Percentiles rank a stretch among this genome's conserved stretches.
These are phyloP conservation scores for Aspergillus mulundensis DNA, from an alignment of 495 filamentous ascomycete genomes.

Conservation along the genomic window DNA sequence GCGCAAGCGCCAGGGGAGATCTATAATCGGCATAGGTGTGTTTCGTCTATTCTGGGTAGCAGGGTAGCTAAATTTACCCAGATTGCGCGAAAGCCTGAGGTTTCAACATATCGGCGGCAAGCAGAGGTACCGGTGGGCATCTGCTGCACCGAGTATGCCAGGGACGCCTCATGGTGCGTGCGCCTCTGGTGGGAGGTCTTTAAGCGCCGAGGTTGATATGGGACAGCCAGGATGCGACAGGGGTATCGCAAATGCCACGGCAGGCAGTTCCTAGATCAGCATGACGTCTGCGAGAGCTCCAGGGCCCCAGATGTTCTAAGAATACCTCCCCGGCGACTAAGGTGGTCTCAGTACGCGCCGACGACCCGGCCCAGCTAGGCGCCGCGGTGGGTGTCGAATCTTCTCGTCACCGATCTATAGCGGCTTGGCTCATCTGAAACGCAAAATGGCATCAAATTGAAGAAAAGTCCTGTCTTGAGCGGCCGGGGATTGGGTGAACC, in stretches of 20 bases:
- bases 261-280: not conserved
- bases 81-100: conserved; percentile 11
- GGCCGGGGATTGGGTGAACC: conserved; percentile 7
- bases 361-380: conserved; percentile 18
- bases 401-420: conserved; percentile 14
- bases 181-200: conserved; percentile 4
- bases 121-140: conserved; percentile 1
- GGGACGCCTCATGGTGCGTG: conserved; percentile 10
- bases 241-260: conserved; percentile 10
- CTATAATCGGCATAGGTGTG: conserved; percentile 40
- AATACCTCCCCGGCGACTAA: conserved; percentile 16
- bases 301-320: conserved; percentile 18
- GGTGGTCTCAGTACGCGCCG: conserved; percentile 31
- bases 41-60: conserved; percentile 28
- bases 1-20: conserved; percentile 25
- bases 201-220: conserved; percentile 21
- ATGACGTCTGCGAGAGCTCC: conserved; percentile 12
- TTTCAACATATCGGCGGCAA: conserved; percentile 20
- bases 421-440: conserved; percentile 14
- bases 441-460: conserved; percentile 7
- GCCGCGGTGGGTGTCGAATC: conserved; percentile 19
- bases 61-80: conserved; percentile 17
- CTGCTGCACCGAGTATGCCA: not conserved
- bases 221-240: conserved; percentile 3
- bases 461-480: not conserved